Conservation (phyloP, 2,329 filamentous ascomycete genomes). For the Pseudogymnoascus verrucosus region DNA sequence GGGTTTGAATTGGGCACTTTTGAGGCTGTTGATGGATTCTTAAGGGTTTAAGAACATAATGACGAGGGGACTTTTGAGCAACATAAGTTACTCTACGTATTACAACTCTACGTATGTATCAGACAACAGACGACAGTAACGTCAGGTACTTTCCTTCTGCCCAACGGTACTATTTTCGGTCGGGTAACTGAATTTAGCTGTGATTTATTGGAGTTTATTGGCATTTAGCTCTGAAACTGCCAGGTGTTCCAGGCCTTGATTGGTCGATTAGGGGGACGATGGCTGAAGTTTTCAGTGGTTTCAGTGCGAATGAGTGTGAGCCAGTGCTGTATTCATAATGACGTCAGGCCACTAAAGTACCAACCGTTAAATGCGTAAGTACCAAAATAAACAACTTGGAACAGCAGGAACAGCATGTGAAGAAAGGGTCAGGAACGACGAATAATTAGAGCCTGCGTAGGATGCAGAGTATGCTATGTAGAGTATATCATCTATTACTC, state of each 20-base stretch:
- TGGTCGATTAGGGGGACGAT: background rate
- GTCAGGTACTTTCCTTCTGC: background rate
- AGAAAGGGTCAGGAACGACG: background rate
- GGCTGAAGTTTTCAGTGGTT: background rate
- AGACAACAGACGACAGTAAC: background rate
- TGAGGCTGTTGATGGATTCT: slow-evolving; percentile 3
- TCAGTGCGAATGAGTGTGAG: background rate
- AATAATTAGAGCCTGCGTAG: background rate
- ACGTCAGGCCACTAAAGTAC: slow-evolving; percentile 1
- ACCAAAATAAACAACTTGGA: background rate
- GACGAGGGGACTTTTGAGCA: background rate
- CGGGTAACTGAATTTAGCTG: slow-evolving; percentile 6
- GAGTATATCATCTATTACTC: background rate
- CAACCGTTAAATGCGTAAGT: background rate
- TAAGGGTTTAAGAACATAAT: slow-evolving; percentile 8
- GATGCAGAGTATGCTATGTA: background rate
- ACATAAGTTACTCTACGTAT: background rate
- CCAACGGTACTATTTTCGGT: background rate
- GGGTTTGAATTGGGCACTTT: background rate
- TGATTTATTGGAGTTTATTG: background rate
- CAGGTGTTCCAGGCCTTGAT: background rate
- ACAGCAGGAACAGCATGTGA: background rate
- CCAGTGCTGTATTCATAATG: background rate
- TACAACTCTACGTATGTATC: background rate
- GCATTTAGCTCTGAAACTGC: background rate